Evolutionary conservation across 225 moss, liverwort and hornwort genomes (phyloP), one percentile per base, ranked within the genome.

Genomic region (Climacium dendroides): DNA sequence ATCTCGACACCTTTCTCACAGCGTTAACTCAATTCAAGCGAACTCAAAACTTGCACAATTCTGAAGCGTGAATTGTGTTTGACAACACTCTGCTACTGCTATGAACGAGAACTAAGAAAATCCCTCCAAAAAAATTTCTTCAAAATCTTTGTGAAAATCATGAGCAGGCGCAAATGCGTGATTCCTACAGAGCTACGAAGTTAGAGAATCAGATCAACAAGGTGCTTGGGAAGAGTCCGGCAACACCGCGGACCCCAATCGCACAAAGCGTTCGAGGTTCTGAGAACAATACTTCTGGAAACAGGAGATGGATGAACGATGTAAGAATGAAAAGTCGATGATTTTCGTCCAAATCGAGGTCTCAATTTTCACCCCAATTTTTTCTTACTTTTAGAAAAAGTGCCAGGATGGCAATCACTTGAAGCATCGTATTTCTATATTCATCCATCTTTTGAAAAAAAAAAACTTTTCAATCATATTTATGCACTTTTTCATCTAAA

Each of bases 1-100:
- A 94, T 94, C 66, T 87, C 85, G 61, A 1, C 89, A 70, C 90
- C 62, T 20, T 67, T 54, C 84, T 53, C 89, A 48, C 39, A 85
- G 29, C 66, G 26, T 30, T 6, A 62, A 54, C 26, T 62, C 37
- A 67, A 34, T 69, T 7, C 29, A 39, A 82, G 67, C 2, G 9
- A 69, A 18, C 20, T 54, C 69, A 20, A 52, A 82, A n/a, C 52
- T 11, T 82, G 26, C 82, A 66, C 25, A 53, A 66, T 19, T 18
- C 13, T 37, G 34, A 62, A 34, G 63, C 63, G 39, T 23, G 7
- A 82, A n/a, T 50, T 64, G 48, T 20, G 22, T 80, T 45, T 15
- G 45, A 80, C 45, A 80, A 43, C 35, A 63, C 48, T 34, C 48
- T 5, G 34, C 63, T 32, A 11, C 32, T 47, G 34, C 47, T 15